Evolutionary conservation across 768 basidiomycete genomes (phyloP).

Genomic region (Russula sp.): DNA sequence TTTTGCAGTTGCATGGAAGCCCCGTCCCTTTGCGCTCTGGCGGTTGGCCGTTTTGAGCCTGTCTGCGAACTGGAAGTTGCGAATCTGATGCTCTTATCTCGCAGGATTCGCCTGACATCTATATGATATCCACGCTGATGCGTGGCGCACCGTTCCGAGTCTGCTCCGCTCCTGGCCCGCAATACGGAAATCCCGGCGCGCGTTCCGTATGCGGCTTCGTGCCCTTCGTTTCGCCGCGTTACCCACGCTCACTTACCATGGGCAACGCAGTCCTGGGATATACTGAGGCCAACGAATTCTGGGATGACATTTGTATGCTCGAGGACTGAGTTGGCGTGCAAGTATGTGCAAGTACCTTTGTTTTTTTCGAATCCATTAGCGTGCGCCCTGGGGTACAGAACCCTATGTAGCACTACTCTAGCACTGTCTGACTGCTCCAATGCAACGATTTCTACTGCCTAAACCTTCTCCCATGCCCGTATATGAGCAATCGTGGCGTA

Average conservation of each 20-base stretch:
- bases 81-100: neutral
- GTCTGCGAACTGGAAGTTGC: neutral
- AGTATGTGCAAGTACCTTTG: neutral
- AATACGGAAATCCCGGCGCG: constrained; percentile 30
- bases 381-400: too few relatives aligned
- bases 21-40: constrained; percentile 36
- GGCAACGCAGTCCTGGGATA: constrained; percentile 36
- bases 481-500: too few relatives aligned
- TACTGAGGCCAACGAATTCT: constrained; percentile 37
- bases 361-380: too few relatives aligned
- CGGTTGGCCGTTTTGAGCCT: constrained; percentile 22
- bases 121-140: constrained; percentile 29
- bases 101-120: constrained; percentile 37
- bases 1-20: constrained; percentile 22
- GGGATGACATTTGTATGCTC: constrained; percentile 37
- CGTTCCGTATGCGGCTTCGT: constrained; percentile 35
- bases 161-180: constrained; percentile 28
- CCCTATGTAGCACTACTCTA: too few relatives aligned
- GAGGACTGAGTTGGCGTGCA: constrained; percentile 13
- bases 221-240: constrained; percentile 25
- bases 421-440: too few relatives aligned
- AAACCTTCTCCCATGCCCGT: too few relatives aligned
- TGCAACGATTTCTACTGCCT: too few relatives aligned
- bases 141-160: neutral
- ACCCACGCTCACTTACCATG: constrained; percentile 30